phyloP scores from a whole-genome alignment of 179 eudicot species.

The Silene coronaria region DNA sequence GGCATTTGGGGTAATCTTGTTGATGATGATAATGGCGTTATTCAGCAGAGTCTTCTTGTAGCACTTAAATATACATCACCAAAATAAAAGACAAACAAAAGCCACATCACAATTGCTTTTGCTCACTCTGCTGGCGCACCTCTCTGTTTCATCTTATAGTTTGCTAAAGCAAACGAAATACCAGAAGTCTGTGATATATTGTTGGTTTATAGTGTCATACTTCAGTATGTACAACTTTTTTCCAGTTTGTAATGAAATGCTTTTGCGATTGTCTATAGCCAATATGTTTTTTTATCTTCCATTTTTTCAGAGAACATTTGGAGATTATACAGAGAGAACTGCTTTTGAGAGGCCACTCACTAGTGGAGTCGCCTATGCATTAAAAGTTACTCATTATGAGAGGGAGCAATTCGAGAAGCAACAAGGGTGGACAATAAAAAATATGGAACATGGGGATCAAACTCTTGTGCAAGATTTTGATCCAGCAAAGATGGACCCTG shows the following conservation, averaged over 20 bases:
- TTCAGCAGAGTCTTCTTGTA: too few species aligned
- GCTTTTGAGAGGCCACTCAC: slow-evolving; percentile 94
- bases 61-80: too few species aligned
- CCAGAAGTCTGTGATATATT: too few species aligned
- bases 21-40: too few species aligned
- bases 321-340: slow-evolving; percentile 79
- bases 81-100: too few species aligned
- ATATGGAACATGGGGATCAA: slow-evolving; percentile 83
- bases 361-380: slow-evolving; percentile 92
- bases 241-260: background rate
- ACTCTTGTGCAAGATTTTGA: slow-evolving; percentile 65
- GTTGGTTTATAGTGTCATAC: background rate
- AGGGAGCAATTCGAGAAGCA: slow-evolving; percentile 68
- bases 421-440: slow-evolving; percentile 91
- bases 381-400: slow-evolving; percentile 68
- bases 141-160: too few species aligned
- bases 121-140: too few species aligned
- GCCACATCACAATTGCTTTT: too few species aligned
- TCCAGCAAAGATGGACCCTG: slow-evolving; percentile 68
- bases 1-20: too few species aligned
- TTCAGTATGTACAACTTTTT: too few species aligned
- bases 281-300: slow-evolving; percentile 2
- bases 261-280: background rate
- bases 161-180: too few species aligned
- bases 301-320: slow-evolving; percentile 63